Conservation (phyloP, 345 rosid species). For the Kandelia obovata region DNA sequence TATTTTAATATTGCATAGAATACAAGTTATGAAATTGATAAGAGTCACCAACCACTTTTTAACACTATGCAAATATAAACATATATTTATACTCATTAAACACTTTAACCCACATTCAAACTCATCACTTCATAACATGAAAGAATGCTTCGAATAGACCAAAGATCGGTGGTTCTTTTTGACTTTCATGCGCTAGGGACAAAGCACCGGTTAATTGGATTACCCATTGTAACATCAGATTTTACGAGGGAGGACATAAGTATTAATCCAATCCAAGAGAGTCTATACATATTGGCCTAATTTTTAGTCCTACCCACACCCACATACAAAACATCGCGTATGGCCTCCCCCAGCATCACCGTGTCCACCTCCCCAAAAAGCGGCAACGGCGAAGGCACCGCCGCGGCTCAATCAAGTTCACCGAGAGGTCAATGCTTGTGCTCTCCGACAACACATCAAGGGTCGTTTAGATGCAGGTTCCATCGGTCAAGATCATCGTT, state of each 20-base stretch:
- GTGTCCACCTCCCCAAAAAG: conserved; percentile 37
- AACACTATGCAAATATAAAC: too few species aligned
- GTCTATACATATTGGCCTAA: too few species aligned
- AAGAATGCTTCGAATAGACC: too few species aligned
- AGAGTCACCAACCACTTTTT: too few species aligned
- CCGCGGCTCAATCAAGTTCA: conserved; percentile 12
- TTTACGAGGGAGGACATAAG: too few species aligned
- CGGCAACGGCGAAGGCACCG: not conserved
- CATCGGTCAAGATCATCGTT: conserved; percentile 40
- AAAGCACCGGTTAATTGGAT: not conserved
- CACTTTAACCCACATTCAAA: too few species aligned
- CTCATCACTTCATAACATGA: too few species aligned
- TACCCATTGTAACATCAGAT: not conserved
- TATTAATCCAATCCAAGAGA: too few species aligned
- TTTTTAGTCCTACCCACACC: not conserved
- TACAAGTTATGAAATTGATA: too few species aligned
- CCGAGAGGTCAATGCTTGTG: conserved; percentile 57
- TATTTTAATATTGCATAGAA: too few species aligned
- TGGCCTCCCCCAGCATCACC: conserved; percentile 30
- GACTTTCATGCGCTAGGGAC: not conserved
- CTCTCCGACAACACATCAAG: conserved; percentile 67
- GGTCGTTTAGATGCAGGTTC: conserved; percentile 65
- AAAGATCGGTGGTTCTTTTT: not conserved
- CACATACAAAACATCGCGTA: not conserved
- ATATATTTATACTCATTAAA: too few species aligned